Conservation (phyloP, 2,329 filamentous ascomycete genomes). For the Zalaria sp. region DNA sequence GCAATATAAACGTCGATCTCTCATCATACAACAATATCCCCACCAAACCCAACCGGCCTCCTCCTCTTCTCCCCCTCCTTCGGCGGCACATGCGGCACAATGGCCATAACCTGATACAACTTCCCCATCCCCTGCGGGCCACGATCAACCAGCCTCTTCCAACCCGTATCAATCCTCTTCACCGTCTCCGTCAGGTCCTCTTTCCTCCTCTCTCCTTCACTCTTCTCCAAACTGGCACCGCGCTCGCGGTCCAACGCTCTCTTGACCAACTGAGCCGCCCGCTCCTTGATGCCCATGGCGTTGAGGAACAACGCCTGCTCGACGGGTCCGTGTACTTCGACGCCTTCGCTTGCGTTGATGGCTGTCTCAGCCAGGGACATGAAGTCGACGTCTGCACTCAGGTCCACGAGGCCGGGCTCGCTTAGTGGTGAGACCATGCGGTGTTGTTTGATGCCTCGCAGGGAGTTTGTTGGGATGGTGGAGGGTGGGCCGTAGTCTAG, state of each 20-base stretch:
- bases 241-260: conserved; percentile 20
- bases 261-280: conserved; percentile 53
- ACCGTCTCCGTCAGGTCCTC: conserved; percentile 32
- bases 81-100: conserved; percentile 47
- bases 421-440: conserved; percentile 63
- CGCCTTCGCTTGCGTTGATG: conserved; percentile 55
- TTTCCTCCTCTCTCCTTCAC: conserved; percentile 19
- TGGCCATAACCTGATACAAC: conserved; percentile 84
- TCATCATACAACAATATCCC: conserved; percentile 28
- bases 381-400: conserved; percentile 92
- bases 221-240: conserved; percentile 7
- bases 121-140: conserved; percentile 82
- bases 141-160: conserved; percentile 71
- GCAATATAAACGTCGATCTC: no score
- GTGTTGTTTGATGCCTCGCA: conserved; percentile 78
- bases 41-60: conserved; percentile 83
- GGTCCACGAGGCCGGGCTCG: conserved; percentile 68
- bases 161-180: conserved; percentile 55
- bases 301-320: conserved; percentile 70
- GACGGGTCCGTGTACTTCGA: conserved; percentile 88
- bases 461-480: conserved; percentile 72
- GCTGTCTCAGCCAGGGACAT: conserved; percentile 72
- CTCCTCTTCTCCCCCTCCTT: conserved; percentile 54
- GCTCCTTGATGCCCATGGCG: conserved; percentile 68
- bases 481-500: conserved; percentile 80